A percentile compares a stretch with the other conserved stretches of the same genome.
These are phyloP conservation scores for Sporisorium scitamineum DNA, from an alignment of 1,284 basidiomycete genomes.

Conservation along the genomic window DNA sequence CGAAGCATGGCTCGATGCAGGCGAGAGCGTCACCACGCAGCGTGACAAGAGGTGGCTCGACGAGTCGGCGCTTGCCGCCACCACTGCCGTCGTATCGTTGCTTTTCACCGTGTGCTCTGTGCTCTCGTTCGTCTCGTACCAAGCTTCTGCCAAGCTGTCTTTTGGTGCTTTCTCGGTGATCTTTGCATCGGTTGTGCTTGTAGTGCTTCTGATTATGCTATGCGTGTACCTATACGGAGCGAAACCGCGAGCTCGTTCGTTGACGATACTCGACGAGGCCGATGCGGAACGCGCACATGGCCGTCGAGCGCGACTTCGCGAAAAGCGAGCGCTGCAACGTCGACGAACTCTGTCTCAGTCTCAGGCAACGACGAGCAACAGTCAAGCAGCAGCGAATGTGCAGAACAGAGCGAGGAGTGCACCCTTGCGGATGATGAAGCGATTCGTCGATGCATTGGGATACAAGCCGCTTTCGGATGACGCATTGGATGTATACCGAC, in stretches of 20 bases:
- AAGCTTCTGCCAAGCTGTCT: slow-evolving; percentile 20
- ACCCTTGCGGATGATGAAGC: slow-evolving; percentile 8
- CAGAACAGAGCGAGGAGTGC: slow-evolving; percentile 3
- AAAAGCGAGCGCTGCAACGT: slow-evolving; percentile 22
- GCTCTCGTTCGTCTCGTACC: slow-evolving; percentile 20
- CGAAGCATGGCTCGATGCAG: slow-evolving; percentile 31
- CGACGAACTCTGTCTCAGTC: slow-evolving; percentile 16
- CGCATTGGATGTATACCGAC: slow-evolving; percentile 19
- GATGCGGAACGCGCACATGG: slow-evolving; percentile 25
- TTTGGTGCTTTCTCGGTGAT: slow-evolving; percentile 34
- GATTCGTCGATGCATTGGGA: slow-evolving; percentile 21
- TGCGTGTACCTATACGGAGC: slow-evolving; percentile 42
- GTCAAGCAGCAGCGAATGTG: neutral
- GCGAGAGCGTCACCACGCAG: slow-evolving; percentile 13
- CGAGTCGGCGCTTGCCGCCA: slow-evolving; percentile 33
- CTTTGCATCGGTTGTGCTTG: slow-evolving; percentile 32
- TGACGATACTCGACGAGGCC: slow-evolving; percentile 26
- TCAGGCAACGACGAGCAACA: slow-evolving; percentile 6
- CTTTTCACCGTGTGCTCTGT: slow-evolving; percentile 25
- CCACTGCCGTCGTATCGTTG: slow-evolving; percentile 19
- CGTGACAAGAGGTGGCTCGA: slow-evolving; percentile 45
- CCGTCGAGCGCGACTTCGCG: slow-evolving; percentile 10
- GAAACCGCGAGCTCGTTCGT: slow-evolving; percentile 14
- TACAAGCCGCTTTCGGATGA: slow-evolving; percentile 25
- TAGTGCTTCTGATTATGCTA: slow-evolving; percentile 16